Percentiles rank a stretch among this genome's conserved stretches.
Evolutionary conservation across 257 asterid genomes (phyloP).

Genomic region (Nicotiana benthamiana): DNA sequence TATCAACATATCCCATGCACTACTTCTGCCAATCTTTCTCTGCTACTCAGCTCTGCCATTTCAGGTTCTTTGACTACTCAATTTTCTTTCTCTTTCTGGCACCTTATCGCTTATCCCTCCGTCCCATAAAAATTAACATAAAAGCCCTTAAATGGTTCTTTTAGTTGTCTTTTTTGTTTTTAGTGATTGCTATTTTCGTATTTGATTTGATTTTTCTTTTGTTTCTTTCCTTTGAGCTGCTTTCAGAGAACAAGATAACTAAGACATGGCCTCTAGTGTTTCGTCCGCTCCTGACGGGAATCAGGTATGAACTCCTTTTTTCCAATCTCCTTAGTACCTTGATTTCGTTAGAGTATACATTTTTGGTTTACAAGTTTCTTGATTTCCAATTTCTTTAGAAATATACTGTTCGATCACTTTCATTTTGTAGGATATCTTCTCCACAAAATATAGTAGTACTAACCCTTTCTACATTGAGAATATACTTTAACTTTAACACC

Average conservation of each 20-base stretch:
- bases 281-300: background rate
- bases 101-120: no score
- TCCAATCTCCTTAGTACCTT: no score
- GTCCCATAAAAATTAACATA: background rate
- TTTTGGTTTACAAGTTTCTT: no score
- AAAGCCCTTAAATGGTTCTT: background rate
- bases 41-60: background rate
- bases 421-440: no score
- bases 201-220: background rate
- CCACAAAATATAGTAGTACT: no score
- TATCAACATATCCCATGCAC: background rate
- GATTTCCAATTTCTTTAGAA: no score
- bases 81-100: background rate
- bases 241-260: background rate
- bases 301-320: background rate
- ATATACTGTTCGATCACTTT: no score
- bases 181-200: background rate
- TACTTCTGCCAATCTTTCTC: background rate
- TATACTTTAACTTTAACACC: no score
- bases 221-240: background rate
- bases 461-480: no score
- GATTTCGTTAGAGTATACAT: no score
- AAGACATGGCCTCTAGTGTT: background rate
- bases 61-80: background rate
- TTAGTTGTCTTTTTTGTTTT: no score